A percentile compares a stretch with the other conserved stretches of the same genome.
These are phyloP conservation scores for Cadophora luteo-olivacea DNA, from an alignment of 2,329 filamentous ascomycete species.

Conservation along the genomic window DNA sequence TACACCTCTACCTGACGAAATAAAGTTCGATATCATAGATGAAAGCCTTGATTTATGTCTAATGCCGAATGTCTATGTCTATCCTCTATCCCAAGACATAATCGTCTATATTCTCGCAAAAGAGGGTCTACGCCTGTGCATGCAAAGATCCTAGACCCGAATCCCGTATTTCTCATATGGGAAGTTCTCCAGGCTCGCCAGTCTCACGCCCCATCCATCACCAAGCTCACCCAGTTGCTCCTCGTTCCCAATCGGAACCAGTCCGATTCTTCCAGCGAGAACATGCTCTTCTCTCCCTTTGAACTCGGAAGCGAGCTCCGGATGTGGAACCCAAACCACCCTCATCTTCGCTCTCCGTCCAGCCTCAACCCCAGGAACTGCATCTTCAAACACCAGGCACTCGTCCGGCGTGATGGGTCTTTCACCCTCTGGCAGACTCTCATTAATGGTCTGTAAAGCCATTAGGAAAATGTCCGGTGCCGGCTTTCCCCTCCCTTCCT, in stretches of 20 bases:
- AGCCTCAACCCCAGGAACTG: slow-evolving; percentile 88
- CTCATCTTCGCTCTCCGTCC: slow-evolving; percentile 92
- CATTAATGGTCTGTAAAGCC: slow-evolving; percentile 84
- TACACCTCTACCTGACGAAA: neutral
- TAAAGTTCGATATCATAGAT: neutral
- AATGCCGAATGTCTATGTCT: neutral
- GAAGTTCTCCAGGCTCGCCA: slow-evolving; percentile 48
- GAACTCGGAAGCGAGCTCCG: slow-evolving; percentile 76
- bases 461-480: slow-evolving; percentile 94
- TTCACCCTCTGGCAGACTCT: slow-evolving; percentile 66
- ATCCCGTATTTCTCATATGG: slow-evolving; percentile 47
- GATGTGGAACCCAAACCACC: slow-evolving; percentile 89
- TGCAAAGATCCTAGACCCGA: neutral
- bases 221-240: slow-evolving; percentile 53
- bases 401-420: slow-evolving; percentile 77
- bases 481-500: slow-evolving; percentile 82
- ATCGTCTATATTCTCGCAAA: neutral
- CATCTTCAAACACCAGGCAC: slow-evolving; percentile 95
- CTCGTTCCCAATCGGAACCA: slow-evolving; percentile 50
- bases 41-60: neutral
- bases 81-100: neutral
- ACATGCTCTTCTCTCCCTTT: slow-evolving; percentile 78
- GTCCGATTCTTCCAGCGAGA: slow-evolving; percentile 65
- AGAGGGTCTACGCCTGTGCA: neutral
- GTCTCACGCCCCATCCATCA: slow-evolving; percentile 49